These are phyloP conservation scores for Colletotrichum acutatum DNA, from an alignment of 2,329 filamentous ascomycete species.

Conservation along the genomic window DNA sequence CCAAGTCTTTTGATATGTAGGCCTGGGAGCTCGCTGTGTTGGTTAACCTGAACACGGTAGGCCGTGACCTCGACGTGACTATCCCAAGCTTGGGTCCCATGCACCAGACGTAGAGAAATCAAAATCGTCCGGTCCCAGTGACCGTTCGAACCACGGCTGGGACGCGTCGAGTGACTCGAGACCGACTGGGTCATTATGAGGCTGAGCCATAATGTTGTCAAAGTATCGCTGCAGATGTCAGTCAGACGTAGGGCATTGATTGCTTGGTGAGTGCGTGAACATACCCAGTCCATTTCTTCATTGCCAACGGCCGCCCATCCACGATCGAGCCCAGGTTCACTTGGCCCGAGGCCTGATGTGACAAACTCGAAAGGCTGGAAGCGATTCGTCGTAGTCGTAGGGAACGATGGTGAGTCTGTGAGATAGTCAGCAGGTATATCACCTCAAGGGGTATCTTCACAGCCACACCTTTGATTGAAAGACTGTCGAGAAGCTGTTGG, in stretches of 20 bases:
- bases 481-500: slow-evolving; percentile 37
- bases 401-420: slow-evolving; percentile 1
- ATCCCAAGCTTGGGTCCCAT: slow-evolving; percentile 17
- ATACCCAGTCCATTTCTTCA: slow-evolving; percentile 51
- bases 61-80: slow-evolving; percentile 8
- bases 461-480: slow-evolving; percentile 27
- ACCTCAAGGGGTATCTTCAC: not conserved
- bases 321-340: slow-evolving; percentile 45
- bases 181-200: slow-evolving; percentile 23
- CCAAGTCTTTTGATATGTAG: slow-evolving; percentile 16
- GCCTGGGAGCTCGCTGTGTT: slow-evolving; percentile 5
- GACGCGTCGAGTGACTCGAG: slow-evolving; percentile 9
- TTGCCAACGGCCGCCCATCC: slow-evolving; percentile 48
- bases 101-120: slow-evolving; percentile 21
- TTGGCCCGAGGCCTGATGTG: slow-evolving; percentile 34
- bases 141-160: slow-evolving; percentile 26
- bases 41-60: not conserved
- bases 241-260: not conserved
- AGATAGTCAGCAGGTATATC: not conserved
- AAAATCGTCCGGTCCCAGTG: slow-evolving; percentile 12
- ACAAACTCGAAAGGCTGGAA: slow-evolving; percentile 28
- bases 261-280: slow-evolving; percentile 13
- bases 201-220: slow-evolving; percentile 32
- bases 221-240: slow-evolving; percentile 30
- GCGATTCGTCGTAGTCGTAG: not conserved